Base-by-base conservation (phyloP, 345 rosid species). In the Sapria himalayana region DNA sequence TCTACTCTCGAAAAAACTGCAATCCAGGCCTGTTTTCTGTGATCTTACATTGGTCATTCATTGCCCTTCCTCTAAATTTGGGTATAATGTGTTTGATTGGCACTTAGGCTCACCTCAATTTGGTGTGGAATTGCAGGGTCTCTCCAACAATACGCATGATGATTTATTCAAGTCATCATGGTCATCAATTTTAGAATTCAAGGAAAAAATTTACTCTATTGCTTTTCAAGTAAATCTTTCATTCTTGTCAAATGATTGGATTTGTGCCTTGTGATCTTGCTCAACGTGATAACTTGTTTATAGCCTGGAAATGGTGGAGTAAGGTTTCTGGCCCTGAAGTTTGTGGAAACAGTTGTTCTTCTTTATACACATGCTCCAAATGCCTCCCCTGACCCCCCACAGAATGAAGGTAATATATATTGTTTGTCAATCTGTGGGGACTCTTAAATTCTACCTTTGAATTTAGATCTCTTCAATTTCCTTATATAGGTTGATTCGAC, bases 281-380 rank as follows among this genome's bases (percentile, higher is more conserved):
- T 55, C 8, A 25, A 33, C 44, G 36, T 51, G 37, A 41, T 39
- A 20, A 27, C 19, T 21, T 60, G 29, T 58, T 53, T 29, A 57
- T 57, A 82, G 91, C 74, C 74, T 33, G 95, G 85, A 61, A 64
- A 72, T 54, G 73, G 84, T 31, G 95, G 95, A 42, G 67, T 67
- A 42, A 74, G 69, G 55, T 57, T 82, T 66, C 56, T 71, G 17
- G 75, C 98, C 8, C 44, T 82, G 71, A 82, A 79, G 61, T 82
- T 79, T 69, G 86, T 82, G 13, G 84, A 82, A 70, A 72, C 81
- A 44, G 74, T 89, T 56, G 67, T 89, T 63, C 71, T 82, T 58
- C 74, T 82, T 43, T 76, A 82, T 53, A 78, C 94, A 20, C 86
- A 85, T 19, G 82, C 75, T 55, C 92, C 96, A 41, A 63, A 55